Evolutionary conservation across 768 basidiomycete species (phyloP).

Genomic region (Trichaptum fuscoviolaceum): DNA sequence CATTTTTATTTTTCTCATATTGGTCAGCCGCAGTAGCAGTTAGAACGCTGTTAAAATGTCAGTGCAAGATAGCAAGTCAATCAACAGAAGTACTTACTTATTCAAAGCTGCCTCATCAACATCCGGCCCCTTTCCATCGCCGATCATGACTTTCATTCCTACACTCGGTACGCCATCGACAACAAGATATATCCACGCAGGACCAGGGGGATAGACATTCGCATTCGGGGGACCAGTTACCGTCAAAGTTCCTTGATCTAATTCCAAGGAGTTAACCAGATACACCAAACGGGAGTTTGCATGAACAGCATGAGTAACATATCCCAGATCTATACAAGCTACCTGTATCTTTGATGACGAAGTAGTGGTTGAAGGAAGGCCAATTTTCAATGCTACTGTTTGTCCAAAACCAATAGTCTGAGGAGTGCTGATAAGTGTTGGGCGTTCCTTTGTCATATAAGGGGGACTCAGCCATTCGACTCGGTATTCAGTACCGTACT

Average conservation of each 20-base stretch:
- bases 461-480: slow-evolving; percentile 84
- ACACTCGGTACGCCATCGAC: slow-evolving; percentile 60
- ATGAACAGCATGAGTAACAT: slow-evolving; percentile 71
- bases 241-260: slow-evolving; percentile 42
- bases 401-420: slow-evolving; percentile 40
- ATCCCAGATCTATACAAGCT: slow-evolving; percentile 77
- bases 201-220: slow-evolving; percentile 72
- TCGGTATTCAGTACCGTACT: slow-evolving; percentile 82
- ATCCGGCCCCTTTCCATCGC: slow-evolving; percentile 55
- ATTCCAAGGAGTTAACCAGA: slow-evolving; percentile 40
- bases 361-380: slow-evolving; percentile 30
- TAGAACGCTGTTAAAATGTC: slow-evolving; percentile 36
- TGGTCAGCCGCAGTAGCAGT: slow-evolving; percentile 44
- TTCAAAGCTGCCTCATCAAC: slow-evolving; percentile 49
- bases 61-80: background rate
- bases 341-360: slow-evolving; percentile 49
- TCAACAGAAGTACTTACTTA: slow-evolving; percentile 40
- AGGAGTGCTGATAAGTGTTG: slow-evolving; percentile 35
- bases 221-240: slow-evolving; percentile 62
- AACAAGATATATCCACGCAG: slow-evolving; percentile 71
- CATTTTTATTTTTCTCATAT: slow-evolving; percentile 35
- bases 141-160: slow-evolving; percentile 62
- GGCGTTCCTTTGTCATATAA: slow-evolving; percentile 65
- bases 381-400: slow-evolving; percentile 39
- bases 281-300: slow-evolving; percentile 74